Base-by-base conservation (phyloP, 257 asterid species). In the Penstemon newberryi region DNA sequence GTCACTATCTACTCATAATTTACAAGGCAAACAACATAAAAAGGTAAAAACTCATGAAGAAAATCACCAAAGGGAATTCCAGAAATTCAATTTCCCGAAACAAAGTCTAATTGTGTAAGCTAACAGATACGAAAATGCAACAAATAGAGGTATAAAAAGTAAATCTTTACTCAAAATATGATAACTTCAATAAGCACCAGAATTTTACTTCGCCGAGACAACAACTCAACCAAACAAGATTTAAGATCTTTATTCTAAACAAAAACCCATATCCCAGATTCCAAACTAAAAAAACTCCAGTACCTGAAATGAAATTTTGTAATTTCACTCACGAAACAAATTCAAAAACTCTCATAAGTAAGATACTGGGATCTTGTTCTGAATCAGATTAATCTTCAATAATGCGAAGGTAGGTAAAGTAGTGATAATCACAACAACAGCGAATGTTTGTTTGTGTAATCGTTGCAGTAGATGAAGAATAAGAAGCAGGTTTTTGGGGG, bases 221-320 rank as follows among this genome's bases (percentile, higher is more conserved):
- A 38, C 15, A 43, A 49, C 33, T 56, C 76, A 58, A 39, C 52
- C 43, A 69, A 18, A 18, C 11, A 45, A 66, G n/a, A 8, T 49
- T 36, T 3, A 54, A 45, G 25, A 54, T 39, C 60, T 15, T 42
- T 19, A 55, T 54, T 40, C 7, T 11, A 43, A 56, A 49, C 15
- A 10, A 44, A 66, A 57, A 42, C 58, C 59, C 60, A 72, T 63
- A 58, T 47, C 71, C 64, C 25, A 59, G 12, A 36, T 57, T 67
- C 50, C 18, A 3, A 13, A 69, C 58, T 4, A 57, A 36, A 49
- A 5, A 15, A 0, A 49, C 10, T 39, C 4, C 6, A 13, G 61
- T 67, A 79, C 71, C 78, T 75, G 39, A 51, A 75, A 39, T 12
- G 47, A 25, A 79, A 67, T 44, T 38, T 49, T 59, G 45, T 43